These are phyloP conservation scores for Xanthoconium separans DNA, from an alignment of 1,284 basidiomycete genomes.

Conservation along the genomic window DNA sequence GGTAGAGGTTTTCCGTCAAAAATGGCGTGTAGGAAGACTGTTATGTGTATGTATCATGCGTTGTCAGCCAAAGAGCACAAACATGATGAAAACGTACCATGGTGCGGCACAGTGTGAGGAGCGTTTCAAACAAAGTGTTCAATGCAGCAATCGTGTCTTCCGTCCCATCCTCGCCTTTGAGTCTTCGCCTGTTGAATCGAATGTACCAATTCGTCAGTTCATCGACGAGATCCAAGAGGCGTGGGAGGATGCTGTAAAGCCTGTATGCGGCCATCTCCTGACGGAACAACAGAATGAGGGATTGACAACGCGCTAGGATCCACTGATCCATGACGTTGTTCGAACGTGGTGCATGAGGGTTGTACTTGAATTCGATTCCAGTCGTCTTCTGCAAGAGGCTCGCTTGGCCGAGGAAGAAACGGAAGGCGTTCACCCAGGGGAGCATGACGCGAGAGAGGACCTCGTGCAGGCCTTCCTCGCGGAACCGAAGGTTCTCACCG, in stretches of 20 bases:
- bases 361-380: constrained; percentile 82
- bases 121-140: constrained; percentile 94
- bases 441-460: constrained; percentile 93
- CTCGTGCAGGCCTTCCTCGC: constrained; percentile 97
- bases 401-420: constrained; percentile 98
- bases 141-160: constrained; percentile 89
- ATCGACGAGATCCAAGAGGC: constrained; percentile 88
- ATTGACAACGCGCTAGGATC: constrained; percentile 97
- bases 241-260: constrained; percentile 98
- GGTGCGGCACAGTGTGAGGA: constrained; percentile 93
- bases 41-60: constrained; percentile 9
- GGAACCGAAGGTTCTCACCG: constrained; percentile 96
- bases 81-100: constrained; percentile 58
- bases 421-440: constrained; percentile 99
- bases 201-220: constrained; percentile 99
- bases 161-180: constrained; percentile 94
- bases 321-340: constrained; percentile 98
- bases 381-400: constrained; percentile 84
- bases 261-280: constrained; percentile 97
- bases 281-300: constrained; percentile 88
- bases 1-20: constrained; percentile 96
- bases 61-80: constrained; percentile 9
- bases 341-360: constrained; percentile 82
- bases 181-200: constrained; percentile 93
- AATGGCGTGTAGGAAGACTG: constrained; percentile 98